Base-by-base conservation (phyloP, 164 flowering plant species). In the Magnolia changhungtana region DNA sequence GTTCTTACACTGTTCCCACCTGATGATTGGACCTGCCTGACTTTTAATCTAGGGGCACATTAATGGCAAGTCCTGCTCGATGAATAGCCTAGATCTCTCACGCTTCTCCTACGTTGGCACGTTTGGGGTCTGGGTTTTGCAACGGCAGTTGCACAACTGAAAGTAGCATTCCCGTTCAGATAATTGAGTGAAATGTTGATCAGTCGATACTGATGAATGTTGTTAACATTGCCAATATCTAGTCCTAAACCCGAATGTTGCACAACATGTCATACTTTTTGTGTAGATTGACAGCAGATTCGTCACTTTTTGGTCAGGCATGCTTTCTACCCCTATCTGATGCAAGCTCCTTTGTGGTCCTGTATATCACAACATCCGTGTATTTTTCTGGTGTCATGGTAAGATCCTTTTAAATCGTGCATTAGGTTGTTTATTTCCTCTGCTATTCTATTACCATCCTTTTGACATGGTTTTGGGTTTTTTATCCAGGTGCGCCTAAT, bases 341-440 rank as follows among this genome's bases (percentile, higher is more conserved):
- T 91, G 97, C 99, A 65, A 96, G 99, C 87, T 96, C 98, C 78
- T 96, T 96, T 83, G 92, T 85, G 50, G 80, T 96, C 81, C 98
- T 96, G 75, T 96, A 96, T 72, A 91, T 96, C 52, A 97, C 89
- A 37, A 92, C 91, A 64, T 90, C 99, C 50, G 99, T 94, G n/a
- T 96, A 96, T 79, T 96, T 96, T 79, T 96, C 99, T 64, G 99
- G 99, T 76, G 99, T 96, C 78, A 96, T 96, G 99, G 99, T 96
- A 76, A 81, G 89, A 14, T 69, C 51, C 77, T 67, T 74, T 8
- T 77, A 21, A 9, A 19, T 37, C 37, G 67, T 49, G 13, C 64
- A 23, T 69, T 55, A 21, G 52, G 52, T 59, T 4, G 6, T 61
- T 61, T 29, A 37, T 37, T 37, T 37, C 45, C 45, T 37, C 45